Evolutionary conservation across 805 yeast species (phyloP).

Genomic region (Saccharomycopsis synnaedendra): DNA sequence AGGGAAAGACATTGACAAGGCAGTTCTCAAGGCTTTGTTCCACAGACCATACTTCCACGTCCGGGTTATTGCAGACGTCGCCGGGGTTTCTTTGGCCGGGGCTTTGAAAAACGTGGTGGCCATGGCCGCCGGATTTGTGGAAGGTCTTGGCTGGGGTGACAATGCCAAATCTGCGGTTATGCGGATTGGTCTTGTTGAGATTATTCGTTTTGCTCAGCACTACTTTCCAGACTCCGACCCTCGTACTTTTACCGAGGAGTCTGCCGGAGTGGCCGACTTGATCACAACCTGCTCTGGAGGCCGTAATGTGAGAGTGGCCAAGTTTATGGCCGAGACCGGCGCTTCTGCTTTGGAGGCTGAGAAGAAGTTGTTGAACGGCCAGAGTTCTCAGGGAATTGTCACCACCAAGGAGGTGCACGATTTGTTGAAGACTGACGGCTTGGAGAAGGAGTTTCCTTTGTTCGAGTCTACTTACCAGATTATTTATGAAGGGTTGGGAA

Average conservation of each 20-base stretch:
- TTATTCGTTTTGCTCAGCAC: conserved; percentile 70
- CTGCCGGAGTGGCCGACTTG: conserved; percentile 96
- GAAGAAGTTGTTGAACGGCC: conserved; percentile 81
- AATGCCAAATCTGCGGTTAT: conserved; percentile 96
- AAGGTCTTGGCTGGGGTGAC: conserved; percentile 98
- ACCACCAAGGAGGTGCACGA: conserved; percentile 90
- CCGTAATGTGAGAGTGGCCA: conserved; percentile 88
- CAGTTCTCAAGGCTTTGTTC: conserved; percentile 69
- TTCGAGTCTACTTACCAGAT: conserved; percentile 65
- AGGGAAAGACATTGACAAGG: conserved; percentile 63
- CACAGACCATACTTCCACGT: conserved; percentile 99
- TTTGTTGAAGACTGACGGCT: conserved; percentile 37
- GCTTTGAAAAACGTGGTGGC: conserved; percentile 96
- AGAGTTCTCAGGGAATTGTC: conserved; percentile 90
- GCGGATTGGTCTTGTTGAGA: conserved; percentile 90
- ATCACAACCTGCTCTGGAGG: conserved; percentile 98
- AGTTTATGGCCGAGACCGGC: conserved; percentile 70
- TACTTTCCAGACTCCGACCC: conserved; percentile 70
- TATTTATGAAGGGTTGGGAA: conserved; percentile 61
- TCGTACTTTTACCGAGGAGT: conserved; percentile 81
- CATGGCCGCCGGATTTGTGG: conserved; percentile 92
- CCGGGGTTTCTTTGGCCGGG: conserved; percentile 94
- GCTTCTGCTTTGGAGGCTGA: conserved; percentile 76
- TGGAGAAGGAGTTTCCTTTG: conserved; percentile 57
- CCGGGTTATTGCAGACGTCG: conserved; percentile 81